These are phyloP conservation scores for Neurospora sp. DNA, from an alignment of 495 filamentous ascomycete genomes.

Conservation along the genomic window DNA sequence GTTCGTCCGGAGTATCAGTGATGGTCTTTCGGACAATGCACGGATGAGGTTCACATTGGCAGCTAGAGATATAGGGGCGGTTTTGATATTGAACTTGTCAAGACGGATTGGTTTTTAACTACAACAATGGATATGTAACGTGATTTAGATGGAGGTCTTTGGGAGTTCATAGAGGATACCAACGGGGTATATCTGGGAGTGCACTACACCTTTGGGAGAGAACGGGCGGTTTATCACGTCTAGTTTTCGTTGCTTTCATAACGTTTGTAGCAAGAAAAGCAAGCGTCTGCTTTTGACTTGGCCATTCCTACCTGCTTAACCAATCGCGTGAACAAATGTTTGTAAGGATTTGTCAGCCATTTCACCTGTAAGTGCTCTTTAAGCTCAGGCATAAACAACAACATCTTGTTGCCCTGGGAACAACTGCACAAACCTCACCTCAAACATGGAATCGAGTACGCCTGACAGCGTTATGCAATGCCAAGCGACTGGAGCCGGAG, in stretches of 20 bases:
- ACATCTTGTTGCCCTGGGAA: neutral
- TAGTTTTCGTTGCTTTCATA: neutral
- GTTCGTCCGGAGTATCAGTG: constrained; percentile 21
- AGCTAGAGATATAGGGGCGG: neutral
- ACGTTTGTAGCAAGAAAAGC: neutral
- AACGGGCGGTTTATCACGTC: neutral
- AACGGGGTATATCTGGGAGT: neutral
- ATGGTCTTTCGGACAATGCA: neutral
- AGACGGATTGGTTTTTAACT: neutral
- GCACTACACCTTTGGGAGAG: neutral
- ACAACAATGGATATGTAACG: neutral
- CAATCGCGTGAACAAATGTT: neutral
- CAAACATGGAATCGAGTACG: neutral
- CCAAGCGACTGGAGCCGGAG: neutral
- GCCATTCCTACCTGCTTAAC: neutral
- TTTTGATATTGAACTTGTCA: neutral
- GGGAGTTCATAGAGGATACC: neutral
- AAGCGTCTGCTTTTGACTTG: neutral
- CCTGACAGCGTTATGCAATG: neutral
- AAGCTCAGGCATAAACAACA: neutral
- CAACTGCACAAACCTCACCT: neutral
- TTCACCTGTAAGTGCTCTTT: neutral
- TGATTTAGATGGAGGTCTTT: neutral
- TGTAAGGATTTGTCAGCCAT: neutral
- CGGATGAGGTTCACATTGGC: neutral